These are phyloP conservation scores for Selaginella tamariscina DNA, from an alignment of 75 land plant genomes.

Conservation along the genomic window DNA sequence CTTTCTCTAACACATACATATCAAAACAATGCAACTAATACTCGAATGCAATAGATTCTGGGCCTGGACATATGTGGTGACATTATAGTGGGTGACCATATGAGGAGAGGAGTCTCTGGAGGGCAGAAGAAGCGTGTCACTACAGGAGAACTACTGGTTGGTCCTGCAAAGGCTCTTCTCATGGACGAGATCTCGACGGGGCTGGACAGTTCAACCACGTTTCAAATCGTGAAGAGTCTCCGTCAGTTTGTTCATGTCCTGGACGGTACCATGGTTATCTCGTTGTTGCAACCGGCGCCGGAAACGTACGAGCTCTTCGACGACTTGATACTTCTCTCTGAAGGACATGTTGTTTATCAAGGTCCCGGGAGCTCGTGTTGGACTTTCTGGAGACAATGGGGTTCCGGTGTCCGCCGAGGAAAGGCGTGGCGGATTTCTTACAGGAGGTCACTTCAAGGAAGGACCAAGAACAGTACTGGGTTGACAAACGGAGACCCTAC, in stretches of 20 bases:
- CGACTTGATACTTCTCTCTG: not conserved
- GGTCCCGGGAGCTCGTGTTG: not conserved
- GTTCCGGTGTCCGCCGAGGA: not conserved
- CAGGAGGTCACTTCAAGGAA: constrained; percentile 21
- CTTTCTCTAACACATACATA: too few species aligned
- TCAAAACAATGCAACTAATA: too few species aligned
- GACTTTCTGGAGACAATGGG: not conserved
- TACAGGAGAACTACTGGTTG: not conserved
- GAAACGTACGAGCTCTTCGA: not conserved
- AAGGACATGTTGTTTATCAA: not conserved
- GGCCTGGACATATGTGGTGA: not conserved
- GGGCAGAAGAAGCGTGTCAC: not conserved
- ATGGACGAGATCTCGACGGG: not conserved
- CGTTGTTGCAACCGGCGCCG: not conserved
- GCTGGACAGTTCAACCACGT: not conserved
- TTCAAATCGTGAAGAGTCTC: not conserved
- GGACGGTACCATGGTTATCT: not conserved
- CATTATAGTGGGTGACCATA: not conserved
- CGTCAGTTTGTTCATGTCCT: not conserved
- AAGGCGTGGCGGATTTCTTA: constrained; percentile 6
- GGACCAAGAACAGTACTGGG: constrained; percentile 35
- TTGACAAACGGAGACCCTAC: constrained; percentile 16
- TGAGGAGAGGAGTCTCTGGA: not conserved
- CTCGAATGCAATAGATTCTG: too few species aligned
- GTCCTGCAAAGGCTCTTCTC: not conserved